Percentiles rank a stretch among this genome's conserved stretches.
phyloP scores from a whole-genome alignment of 805 yeast species.

The Kuraishia hungarica region DNA sequence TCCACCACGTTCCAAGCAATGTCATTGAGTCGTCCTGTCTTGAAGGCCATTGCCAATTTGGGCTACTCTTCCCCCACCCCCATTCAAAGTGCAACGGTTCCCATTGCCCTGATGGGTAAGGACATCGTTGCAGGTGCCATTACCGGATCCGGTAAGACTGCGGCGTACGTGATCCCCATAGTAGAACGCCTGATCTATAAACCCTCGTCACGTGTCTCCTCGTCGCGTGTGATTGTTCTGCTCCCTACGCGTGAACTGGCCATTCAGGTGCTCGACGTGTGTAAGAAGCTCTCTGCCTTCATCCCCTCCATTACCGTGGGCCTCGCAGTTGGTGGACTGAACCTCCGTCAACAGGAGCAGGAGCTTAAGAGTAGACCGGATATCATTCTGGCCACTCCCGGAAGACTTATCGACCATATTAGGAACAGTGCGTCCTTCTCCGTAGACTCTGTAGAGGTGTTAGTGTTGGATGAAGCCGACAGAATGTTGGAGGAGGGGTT shows the following conservation, averaged over 20 bases:
- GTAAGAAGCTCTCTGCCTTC: slow-evolving; percentile 71
- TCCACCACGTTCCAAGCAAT: slow-evolving; percentile 63
- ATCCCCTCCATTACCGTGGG: slow-evolving; percentile 79
- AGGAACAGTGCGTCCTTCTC: slow-evolving; percentile 90
- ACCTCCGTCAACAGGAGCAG: slow-evolving; percentile 91
- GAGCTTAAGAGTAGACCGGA: slow-evolving; percentile 90
- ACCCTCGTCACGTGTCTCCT: slow-evolving; percentile 66
- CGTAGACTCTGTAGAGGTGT: slow-evolving; percentile 84
- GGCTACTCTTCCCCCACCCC: slow-evolving; percentile 91
- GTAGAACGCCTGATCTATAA: slow-evolving; percentile 86
- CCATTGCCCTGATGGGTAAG: slow-evolving; percentile 87
- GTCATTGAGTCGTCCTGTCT: slow-evolving; percentile 81
- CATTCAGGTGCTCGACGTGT: slow-evolving; percentile 92
- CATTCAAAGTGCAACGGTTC: slow-evolving; percentile 88
- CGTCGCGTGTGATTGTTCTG: slow-evolving; percentile 84
- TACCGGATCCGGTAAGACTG: slow-evolving; percentile 99
- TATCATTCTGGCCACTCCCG: slow-evolving; percentile 96
- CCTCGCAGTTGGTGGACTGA: slow-evolving; percentile 96
- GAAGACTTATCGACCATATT: slow-evolving; percentile 95
- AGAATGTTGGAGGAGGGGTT: slow-evolving; percentile 99
- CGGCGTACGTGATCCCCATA: slow-evolving; percentile 95
- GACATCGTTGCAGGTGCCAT: slow-evolving; percentile 99
- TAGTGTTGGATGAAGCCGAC: slow-evolving; percentile 97
- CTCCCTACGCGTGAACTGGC: slow-evolving; percentile 98
- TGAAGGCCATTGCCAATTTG: slow-evolving; percentile 71